Evolutionary conservation across 2,329 filamentous ascomycete genomes (phyloP).

Genomic region (Colletotrichum sp.): DNA sequence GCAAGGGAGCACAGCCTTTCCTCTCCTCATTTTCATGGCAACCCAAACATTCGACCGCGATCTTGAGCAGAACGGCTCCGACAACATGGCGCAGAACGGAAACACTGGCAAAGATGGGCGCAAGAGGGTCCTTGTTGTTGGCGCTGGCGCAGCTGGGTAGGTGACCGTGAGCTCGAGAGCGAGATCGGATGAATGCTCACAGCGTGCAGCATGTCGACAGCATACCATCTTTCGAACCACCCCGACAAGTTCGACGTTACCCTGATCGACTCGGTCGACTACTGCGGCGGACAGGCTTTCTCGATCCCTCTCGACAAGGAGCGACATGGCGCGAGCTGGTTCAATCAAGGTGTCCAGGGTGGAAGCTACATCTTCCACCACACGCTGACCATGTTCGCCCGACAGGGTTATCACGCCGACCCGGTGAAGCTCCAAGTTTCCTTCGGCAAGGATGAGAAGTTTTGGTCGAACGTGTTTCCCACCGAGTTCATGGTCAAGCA

Average conservation of each 20-base stretch:
- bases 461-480: slow-evolving; percentile 69
- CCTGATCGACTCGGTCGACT: slow-evolving; percentile 60
- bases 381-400: slow-evolving; percentile 65
- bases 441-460: slow-evolving; percentile 61
- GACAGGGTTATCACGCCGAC: slow-evolving; percentile 53
- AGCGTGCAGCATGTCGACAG: slow-evolving; percentile 54
- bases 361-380: slow-evolving; percentile 66
- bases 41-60: not conserved
- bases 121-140: slow-evolving; percentile 44
- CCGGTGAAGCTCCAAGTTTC: slow-evolving; percentile 65
- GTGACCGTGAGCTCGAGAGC: not conserved
- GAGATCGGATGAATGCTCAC: not conserved
- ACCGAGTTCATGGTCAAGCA: slow-evolving; percentile 59
- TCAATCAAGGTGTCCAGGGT: slow-evolving; percentile 69
- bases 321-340: slow-evolving; percentile 64
- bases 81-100: slow-evolving; percentile 15
- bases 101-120: slow-evolving; percentile 8
- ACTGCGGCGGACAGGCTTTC: slow-evolving; percentile 68
- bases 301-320: slow-evolving; percentile 65
- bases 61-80: slow-evolving; percentile 8
- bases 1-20: not conserved
- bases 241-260: slow-evolving; percentile 65
- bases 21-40: not conserved
- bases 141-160: slow-evolving; percentile 45
- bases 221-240: slow-evolving; percentile 63